Percentiles rank a stretch among this genome's conserved stretches.
Conservation (phyloP, 106 monocot species). For the Alisma plantagoaquatica region DNA sequence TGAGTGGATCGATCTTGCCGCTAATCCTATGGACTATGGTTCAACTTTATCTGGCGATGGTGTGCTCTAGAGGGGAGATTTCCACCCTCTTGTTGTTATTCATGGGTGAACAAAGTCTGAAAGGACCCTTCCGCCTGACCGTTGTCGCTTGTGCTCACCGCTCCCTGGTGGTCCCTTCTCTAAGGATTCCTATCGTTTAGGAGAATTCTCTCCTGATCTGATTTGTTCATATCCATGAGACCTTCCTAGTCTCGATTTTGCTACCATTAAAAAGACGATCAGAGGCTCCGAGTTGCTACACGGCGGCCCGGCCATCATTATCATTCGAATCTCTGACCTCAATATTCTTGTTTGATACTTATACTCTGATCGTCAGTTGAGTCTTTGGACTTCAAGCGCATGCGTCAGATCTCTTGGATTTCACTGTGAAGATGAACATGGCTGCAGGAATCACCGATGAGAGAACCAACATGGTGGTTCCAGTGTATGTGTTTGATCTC, state of each 20-base stretch:
- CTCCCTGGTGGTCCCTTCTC: conserved; percentile 58
- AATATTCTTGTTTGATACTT: conserved; percentile 84
- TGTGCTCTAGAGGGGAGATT: conserved; percentile 72
- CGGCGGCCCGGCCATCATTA: conserved; percentile 60
- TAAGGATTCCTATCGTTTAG: conserved; percentile 62
- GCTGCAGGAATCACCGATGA: conserved; percentile 33
- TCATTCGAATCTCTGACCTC: conserved; percentile 74
- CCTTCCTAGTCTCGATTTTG: conserved; percentile 35
- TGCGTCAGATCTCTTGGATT: conserved; percentile 65
- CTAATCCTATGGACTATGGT: conserved; percentile 82
- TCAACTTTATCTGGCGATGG: conserved; percentile 89
- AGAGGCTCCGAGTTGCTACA: conserved; percentile 47
- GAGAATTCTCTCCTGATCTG: conserved; percentile 45
- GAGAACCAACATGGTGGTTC: conserved; percentile 38
- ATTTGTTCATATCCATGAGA: conserved; percentile 72
- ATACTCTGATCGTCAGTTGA: conserved; percentile 87
- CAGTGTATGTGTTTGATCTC: conserved; percentile 89
- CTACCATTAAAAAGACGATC: conserved; percentile 37
- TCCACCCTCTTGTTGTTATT: conserved; percentile 63
- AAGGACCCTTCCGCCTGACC: conserved; percentile 40
- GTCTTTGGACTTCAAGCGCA: conserved; percentile 78
- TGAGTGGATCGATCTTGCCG: conserved; percentile 78
- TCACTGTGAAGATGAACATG: conserved; percentile 44
- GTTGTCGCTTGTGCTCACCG: conserved; percentile 63
- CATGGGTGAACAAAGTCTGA: conserved; percentile 53